Evolutionary conservation across 495 filamentous ascomycete genomes (phyloP).

Genomic region (Hypomontagnella monticulosa): DNA sequence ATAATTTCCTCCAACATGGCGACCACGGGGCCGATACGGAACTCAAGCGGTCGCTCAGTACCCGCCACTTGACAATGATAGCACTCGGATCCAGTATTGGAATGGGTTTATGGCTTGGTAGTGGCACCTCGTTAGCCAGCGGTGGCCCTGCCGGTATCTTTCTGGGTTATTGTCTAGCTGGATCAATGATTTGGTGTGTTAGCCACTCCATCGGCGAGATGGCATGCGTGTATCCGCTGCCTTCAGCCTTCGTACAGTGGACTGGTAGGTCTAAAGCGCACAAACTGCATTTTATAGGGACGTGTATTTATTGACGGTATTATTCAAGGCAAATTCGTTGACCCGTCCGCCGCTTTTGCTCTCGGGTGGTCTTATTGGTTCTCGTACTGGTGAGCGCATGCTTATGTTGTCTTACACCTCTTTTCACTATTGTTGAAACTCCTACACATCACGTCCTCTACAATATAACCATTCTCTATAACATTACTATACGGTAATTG

Average conservation of each 20-base stretch:
- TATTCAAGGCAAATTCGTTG: slow-evolving; percentile 59
- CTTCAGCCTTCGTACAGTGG: slow-evolving; percentile 72
- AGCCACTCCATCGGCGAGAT: slow-evolving; percentile 64
- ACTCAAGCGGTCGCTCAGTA: slow-evolving; percentile 42
- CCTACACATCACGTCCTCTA: background rate
- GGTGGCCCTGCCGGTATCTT: slow-evolving; percentile 70
- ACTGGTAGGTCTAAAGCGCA: slow-evolving; percentile 46
- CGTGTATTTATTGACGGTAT: background rate
- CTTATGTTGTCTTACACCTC: background rate
- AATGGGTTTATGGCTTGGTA: slow-evolving; percentile 71
- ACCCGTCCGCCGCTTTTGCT: slow-evolving; percentile 72
- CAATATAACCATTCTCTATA: background rate
- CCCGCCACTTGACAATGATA: slow-evolving; percentile 69
- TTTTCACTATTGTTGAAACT: background rate
- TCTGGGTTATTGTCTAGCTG: slow-evolving; percentile 68
- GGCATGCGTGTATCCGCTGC: slow-evolving; percentile 70
- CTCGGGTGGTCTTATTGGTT: slow-evolving; percentile 66
- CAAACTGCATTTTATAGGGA: background rate
- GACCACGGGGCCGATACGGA: slow-evolving; percentile 39
- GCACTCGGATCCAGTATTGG: slow-evolving; percentile 71
- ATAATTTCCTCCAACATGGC: background rate
- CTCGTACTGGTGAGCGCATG: slow-evolving; percentile 36
- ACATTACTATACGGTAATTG: background rate
- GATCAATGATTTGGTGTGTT: slow-evolving; percentile 64
- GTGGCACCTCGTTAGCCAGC: slow-evolving; percentile 61